A percentile compares a stretch with the other conserved stretches of the same genome.
phyloP scores from a whole-genome alignment of 768 basidiomycete species.

The Suillus hirtellus region DNA sequence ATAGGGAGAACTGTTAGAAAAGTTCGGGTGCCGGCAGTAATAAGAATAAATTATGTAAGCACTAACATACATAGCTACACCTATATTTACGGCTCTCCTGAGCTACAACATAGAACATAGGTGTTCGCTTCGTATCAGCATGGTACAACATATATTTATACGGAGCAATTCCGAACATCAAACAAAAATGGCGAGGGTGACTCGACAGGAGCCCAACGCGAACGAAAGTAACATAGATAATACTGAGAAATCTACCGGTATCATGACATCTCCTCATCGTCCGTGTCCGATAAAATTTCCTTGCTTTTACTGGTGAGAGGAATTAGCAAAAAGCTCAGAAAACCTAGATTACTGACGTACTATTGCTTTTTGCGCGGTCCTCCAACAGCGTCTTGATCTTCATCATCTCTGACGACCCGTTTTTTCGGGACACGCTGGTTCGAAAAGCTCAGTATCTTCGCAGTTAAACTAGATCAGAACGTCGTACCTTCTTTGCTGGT shows the following conservation, averaged over 20 bases:
- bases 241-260: slow-evolving; percentile 9
- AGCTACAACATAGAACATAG: neutral
- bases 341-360: slow-evolving; percentile 26
- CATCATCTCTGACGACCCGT: slow-evolving; percentile 76
- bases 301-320: slow-evolving; percentile 46
- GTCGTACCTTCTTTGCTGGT: slow-evolving; percentile 59
- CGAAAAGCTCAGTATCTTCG: neutral
- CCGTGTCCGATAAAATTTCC: too few species aligned
- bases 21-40: too few species aligned
- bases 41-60: too few species aligned
- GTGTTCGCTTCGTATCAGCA: neutral
- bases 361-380: slow-evolving; percentile 53
- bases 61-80: too few species aligned
- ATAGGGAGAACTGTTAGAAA: too few species aligned
- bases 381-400: slow-evolving; percentile 64
- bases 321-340: slow-evolving; percentile 6
- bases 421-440: slow-evolving; percentile 58
- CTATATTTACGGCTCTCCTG: neutral
- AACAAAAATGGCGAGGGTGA: neutral
- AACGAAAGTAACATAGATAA: slow-evolving; percentile 18
- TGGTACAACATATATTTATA: neutral
- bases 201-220: neutral
- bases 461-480: neutral
- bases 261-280: slow-evolving; percentile 74
- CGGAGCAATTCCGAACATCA: neutral